Base-by-base conservation (phyloP, 371 early-diverging fungal genomes). In the Saksenaea oblongispora region DNA sequence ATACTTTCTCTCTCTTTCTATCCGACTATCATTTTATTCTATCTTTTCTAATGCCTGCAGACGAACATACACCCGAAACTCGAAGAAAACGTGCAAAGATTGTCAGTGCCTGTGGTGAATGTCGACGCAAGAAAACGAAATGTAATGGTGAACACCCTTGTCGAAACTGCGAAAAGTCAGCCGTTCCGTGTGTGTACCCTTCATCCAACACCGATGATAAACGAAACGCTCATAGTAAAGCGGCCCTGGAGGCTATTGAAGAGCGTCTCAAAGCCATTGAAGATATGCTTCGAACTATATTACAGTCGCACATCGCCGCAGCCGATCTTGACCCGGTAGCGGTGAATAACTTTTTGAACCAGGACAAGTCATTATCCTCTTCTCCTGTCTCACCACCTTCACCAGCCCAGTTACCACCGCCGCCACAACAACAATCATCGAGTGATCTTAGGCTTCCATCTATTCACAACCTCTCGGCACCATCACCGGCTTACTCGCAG, bases 111-210 rank as follows among this genome's bases (percentile, higher is more conserved):
- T 84, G 84, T 56, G 66, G 76, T 31, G 79, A 79, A 57, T 84
- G 84, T 56, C 72, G 84, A 41, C 79, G 82, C 17, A 77, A 78
- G 70, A 84, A 84, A 63, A 80, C 80, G 24, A 82, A 82, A 63
- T 84, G 84, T 61, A 82, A 87, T 69, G 87, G 87, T 27, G 79
- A 79, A 56, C 76, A 78, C 27, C 88, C 88, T 13, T 87, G 88
- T 62, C 74, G 81, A n/a, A 84, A 81, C 67, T 87, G 88, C 61
- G 74, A 75, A 67, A 83, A 83, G 59, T 79, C 82, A 39, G 69
- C 63, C 4, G 76, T 75, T 10, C 63, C 69, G 11, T 86, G 87
- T 62, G 62, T 72, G 22, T 86, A 86, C 56, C 84, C 84, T 7
- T 62, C 64, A 4, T 64, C 70, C 5, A 62, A 71, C 5, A 59